Evolutionary conservation across 176 grass and related monocot genomes (phyloP), one percentile per base, ranked within the genome.

Genomic region (Oryza longistaminata): DNA sequence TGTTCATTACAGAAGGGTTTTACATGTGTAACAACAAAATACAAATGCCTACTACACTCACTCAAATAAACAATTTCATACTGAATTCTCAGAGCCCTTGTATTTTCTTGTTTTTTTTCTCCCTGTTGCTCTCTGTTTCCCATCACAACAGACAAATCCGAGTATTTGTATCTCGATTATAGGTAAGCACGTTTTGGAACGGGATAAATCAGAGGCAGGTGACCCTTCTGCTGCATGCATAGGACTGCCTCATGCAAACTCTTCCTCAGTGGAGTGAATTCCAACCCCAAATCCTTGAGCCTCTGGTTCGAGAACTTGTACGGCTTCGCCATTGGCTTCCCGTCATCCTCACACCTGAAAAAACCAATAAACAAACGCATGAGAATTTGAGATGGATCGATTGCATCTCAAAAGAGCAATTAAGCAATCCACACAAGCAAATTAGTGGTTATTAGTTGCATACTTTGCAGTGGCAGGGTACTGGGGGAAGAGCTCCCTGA

Each of bases 301-400:
- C 89, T 91, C 76, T 71, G 75, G 53, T 80, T 88, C 0, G 89
- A 88, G 42, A 85, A 91, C 70, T 27, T 88, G 52, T 85, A 91
- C 64, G 89, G 70, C 39, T 77, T 85, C 11, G 25, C 80, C 81
- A 80, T 81, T 0, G 80, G 69, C 70, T 76, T 72, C 33, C 83
- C 74, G 22, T 82, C 80, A 2, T 90, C 87, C 0, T 85, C 77
- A 25, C 71, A 89, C 86, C 90, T 91, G 43, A n/a, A 14, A 85
- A 5, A 85, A 5, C 35, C 68, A 64, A 0, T 2, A 37, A 19
- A 58, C 39, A 8, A 1, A 52, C 49, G 4, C 4, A 6, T 52
- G 49, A 52, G 15, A 58, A n/a, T 58, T 58, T 9, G 19, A 58
- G 17, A 58, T 21, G 0, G 37, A 39, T 39, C 52, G 0, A 55